Evolutionary conservation across 768 basidiomycete species (phyloP), one percentile per base, ranked within the genome.

Genomic region (Hygrocybe coccinea): DNA sequence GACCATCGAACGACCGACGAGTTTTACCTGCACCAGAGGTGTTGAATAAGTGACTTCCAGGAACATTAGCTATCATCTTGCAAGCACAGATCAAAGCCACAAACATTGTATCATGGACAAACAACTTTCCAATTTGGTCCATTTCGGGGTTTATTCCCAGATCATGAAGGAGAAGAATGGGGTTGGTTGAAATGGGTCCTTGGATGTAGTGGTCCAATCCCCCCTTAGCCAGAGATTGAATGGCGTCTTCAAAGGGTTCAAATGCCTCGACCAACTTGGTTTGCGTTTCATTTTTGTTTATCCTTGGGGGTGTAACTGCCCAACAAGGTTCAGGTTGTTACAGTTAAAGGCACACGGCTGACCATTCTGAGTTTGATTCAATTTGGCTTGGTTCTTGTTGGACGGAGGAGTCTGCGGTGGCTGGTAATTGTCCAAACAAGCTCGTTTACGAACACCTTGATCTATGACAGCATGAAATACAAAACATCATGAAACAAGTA

Each of bases 21-120:
- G 49, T 56, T 56, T 56, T 56, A 25, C 55, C 55, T 6, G 55
- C 33, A 56, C 55, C 55, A 8, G 55, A 37, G 55, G 48, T 48
- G 29, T 49, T 41, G 41, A 56, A 56, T 37, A 56, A 21, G 24
- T 56, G 55, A 45, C 55, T 56, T 24, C 14, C 44, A 51, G 38
- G 21, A 48, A 34, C 35, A 41, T 57, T 57, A 47, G 43, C 33
- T 46, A 46, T 52, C 12, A 25, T 41, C 38, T 41, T 35, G 50
- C 25, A 12, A 57, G 45, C 34, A 34, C 43, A 39, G 29, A 49
- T 38, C 24, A 45, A 50, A 35, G 44, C 37, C 17, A 57, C 56
- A 36, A 41, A 57, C 50, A 50, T 44, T 24, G 56, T 57, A 45
- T 44, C 50, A 35, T n/a, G 22, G 36, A 36, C 15, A 52, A 57